Evolutionary conservation across 2,329 filamentous ascomycete genomes (phyloP), one percentile per base, ranked within the genome.

Genomic region (Erysiphe pulchra): DNA sequence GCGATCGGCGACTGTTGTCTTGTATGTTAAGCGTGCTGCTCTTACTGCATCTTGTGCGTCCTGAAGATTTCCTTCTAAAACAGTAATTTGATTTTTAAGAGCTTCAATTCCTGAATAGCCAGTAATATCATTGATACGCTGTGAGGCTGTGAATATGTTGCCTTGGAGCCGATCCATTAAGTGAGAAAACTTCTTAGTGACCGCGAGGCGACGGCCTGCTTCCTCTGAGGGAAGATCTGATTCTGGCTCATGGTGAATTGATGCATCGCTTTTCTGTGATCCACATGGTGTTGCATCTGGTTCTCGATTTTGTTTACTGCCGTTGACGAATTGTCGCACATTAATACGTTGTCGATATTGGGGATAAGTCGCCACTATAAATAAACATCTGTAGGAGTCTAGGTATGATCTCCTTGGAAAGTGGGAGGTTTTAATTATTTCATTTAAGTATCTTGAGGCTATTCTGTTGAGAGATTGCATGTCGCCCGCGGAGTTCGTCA

Each of bases 101-200:
- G 73, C 66, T 60, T 94, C 86, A 60, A 98, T 95, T 39, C 80
- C 76, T 1, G 81, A 80, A 65, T 95, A 98, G 52, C 90, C 90
- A 2, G 90, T 98, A 46, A 94, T 73, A 55, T 86, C 83, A 62
- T 94, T 98, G 61, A 98, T 73, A 48, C 81, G 80, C 59, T 90
- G 82, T 1, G 83, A 83, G 4, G 86, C 86, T 45, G 79, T 71
- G 51, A 93, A 80, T 41, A 92, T 70, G 54, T 87, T 85, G 31
- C 78, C 73, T 58, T 95, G 84, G 17, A 94, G 60, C 51, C 82
- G 77, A 63, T 98, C 90, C 82, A 95, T 92, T 58, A 92, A 65
- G 47, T 70, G 62, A 42, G 71, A 73, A 58, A 90, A 73, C 50
- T 62, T 61, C 40, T 64, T 61, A 14, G 62, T 62, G 24, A 67